phyloP scores from a whole-genome alignment of 2,329 filamentous ascomycete species.

The Colletotrichum tabaci region DNA sequence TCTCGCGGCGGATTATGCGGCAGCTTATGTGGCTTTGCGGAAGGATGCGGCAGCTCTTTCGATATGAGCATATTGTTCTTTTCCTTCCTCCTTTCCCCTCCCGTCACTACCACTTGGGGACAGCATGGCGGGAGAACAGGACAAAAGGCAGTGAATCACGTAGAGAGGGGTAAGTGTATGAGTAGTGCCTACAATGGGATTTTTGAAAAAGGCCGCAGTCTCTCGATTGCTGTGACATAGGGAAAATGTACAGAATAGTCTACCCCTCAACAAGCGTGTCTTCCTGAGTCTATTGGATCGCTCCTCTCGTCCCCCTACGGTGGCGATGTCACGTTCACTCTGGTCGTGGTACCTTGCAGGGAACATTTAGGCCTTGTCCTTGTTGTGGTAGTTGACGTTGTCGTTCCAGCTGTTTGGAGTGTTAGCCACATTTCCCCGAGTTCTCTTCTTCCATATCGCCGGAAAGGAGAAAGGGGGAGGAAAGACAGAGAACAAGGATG shows the following conservation, averaged over 20 bases:
- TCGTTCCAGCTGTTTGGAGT: constrained; percentile 84
- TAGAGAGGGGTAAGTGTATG: not conserved
- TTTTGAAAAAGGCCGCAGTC: constrained; percentile 28
- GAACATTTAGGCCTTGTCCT: constrained; percentile 74
- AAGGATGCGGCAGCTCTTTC: constrained; percentile 47
- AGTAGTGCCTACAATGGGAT: not conserved
- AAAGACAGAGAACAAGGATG: not conserved
- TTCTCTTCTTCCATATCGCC: not conserved
- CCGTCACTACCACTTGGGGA: not conserved
- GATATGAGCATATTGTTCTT: constrained; percentile 9
- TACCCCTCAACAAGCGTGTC: constrained; percentile 35
- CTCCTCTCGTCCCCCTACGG: constrained; percentile 11
- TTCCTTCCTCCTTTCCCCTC: no score
- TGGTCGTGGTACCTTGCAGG: constrained; percentile 1
- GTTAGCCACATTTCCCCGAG: constrained; percentile 40
- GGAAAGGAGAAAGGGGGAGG: not conserved
- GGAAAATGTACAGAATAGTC: constrained; percentile 49
- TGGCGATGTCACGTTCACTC: constrained; percentile 22
- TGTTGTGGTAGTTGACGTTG: constrained; percentile 97
- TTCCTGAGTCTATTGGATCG: constrained; percentile 36
- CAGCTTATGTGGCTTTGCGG: constrained; percentile 73
- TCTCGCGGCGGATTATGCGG: constrained; percentile 76
- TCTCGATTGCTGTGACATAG: constrained; percentile 40
- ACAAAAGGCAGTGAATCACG: not conserved
- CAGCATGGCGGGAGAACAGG: no score